These are phyloP conservation scores for Halophytophthora polymorphica DNA, from an alignment of 352 stramenopile species.

Conservation along the genomic window DNA sequence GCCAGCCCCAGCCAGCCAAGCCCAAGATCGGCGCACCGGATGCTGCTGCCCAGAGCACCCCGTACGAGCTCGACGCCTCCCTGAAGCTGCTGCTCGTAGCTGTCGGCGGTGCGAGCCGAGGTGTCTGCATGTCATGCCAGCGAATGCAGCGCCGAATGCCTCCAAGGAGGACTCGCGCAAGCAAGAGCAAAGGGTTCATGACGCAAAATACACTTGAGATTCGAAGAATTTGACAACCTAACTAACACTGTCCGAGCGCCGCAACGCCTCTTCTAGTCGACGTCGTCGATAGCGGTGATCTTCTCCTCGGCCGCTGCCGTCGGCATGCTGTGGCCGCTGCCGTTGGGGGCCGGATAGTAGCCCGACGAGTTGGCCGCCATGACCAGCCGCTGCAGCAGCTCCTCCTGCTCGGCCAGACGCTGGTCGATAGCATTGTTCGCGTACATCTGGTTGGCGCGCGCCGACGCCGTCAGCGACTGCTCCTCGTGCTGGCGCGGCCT, in stretches of 20 bases:
- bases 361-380: slow-evolving; percentile 36
- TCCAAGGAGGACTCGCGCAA: no score
- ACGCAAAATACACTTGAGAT: slow-evolving; percentile 3
- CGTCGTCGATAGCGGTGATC: neutral
- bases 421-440: slow-evolving; percentile 22
- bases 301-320: no score
- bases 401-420: slow-evolving; percentile 34
- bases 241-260: slow-evolving; percentile 6
- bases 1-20: slow-evolving; percentile 4
- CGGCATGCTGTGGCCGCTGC: neutral
- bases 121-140: no score
- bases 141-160: no score
- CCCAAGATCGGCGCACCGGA: no score
- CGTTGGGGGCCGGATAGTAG: slow-evolving; percentile 21
- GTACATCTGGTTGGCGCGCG: slow-evolving; percentile 12
- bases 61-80: no score
- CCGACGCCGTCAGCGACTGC: slow-evolving; percentile 20
- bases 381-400: slow-evolving; percentile 27
- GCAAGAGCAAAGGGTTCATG: no score
- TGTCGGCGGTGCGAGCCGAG: no score
- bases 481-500: slow-evolving; percentile 8
- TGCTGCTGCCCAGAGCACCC: no score
- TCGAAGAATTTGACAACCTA: neutral
- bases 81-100: no score
- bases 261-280: slow-evolving; percentile 9